phyloP scores from a whole-genome alignment of 306 rosid genomes.

The Castanopsis chinensis region DNA sequence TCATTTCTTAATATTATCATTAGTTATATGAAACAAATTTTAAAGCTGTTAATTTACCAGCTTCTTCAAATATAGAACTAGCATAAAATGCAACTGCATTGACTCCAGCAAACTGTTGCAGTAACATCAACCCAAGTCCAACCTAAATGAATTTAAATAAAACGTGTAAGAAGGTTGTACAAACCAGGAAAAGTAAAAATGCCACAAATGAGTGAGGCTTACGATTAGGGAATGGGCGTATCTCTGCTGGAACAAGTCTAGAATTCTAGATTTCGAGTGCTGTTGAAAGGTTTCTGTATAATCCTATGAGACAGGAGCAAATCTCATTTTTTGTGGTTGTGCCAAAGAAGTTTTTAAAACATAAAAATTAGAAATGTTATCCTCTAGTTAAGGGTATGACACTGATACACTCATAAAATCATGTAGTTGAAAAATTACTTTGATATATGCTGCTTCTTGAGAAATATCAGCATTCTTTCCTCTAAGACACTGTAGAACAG shows the following conservation, averaged over 20 bases:
- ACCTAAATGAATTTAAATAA: constrained; percentile 45
- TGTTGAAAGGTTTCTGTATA: constrained; percentile 59
- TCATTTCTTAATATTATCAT: neutral
- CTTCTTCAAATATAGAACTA: constrained; percentile 63
- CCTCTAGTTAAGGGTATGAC: constrained; percentile 8
- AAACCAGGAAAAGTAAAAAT: neutral
- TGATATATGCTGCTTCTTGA: constrained; percentile 70
- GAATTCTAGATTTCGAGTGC: constrained; percentile 47
- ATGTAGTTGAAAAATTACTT: constrained; percentile 32
- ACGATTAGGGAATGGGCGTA: constrained; percentile 71
- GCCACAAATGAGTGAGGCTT: constrained; percentile 30
- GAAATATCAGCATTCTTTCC: constrained; percentile 59
- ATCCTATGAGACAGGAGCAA: constrained; percentile 38
- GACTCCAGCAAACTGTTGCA: constrained; percentile 85
- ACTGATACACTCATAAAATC: neutral
- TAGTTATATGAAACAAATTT: neutral
- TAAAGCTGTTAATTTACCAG: constrained; percentile 41
- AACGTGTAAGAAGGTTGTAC: constrained; percentile 1
- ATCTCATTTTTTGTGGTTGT: neutral
- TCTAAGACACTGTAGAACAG: constrained; percentile 62
- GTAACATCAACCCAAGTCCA: constrained; percentile 79
- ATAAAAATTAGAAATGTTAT: neutral
- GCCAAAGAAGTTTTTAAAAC: neutral
- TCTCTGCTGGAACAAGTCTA: constrained; percentile 62
- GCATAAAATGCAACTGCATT: constrained; percentile 71